Conservation (phyloP, 148 eudicot species). For the Polygonum maritimum region DNA sequence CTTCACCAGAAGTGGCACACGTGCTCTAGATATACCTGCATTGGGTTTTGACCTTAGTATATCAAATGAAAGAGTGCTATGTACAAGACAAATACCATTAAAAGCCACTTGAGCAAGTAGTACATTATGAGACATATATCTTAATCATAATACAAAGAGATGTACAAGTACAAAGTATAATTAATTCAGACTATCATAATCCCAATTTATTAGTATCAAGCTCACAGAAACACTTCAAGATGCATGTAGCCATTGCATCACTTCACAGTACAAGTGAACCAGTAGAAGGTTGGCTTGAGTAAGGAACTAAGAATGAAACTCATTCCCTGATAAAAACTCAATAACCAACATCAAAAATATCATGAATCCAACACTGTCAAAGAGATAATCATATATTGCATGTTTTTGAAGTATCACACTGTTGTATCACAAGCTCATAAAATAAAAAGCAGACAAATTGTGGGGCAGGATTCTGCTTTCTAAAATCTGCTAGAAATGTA, state of each 20-base stretch:
- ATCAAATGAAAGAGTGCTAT: neutral
- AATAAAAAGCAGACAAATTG: neutral
- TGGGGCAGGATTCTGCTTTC: neutral
- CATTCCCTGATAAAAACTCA: neutral
- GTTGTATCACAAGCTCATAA: neutral
- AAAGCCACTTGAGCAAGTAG: neutral
- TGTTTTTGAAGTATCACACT: neutral
- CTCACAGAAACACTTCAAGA: neutral
- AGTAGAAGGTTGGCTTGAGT: neutral
- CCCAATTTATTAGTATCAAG: neutral
- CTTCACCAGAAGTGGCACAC: constrained; percentile 11
- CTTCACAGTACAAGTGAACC: neutral
- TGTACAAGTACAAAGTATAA: neutral
- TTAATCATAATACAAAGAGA: neutral
- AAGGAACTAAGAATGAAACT: neutral
- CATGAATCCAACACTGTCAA: neutral
- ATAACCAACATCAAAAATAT: neutral
- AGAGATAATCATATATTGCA: neutral
- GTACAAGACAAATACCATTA: neutral
- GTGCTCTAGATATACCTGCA: constrained; percentile 6
- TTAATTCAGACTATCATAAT: neutral
- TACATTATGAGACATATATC: neutral
- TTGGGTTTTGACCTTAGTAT: neutral
- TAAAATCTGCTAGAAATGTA: neutral
- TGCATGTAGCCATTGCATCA: neutral